Conservation (phyloP, 2,329 filamentous ascomycete species). For the Claviceps spartinae region DNA sequence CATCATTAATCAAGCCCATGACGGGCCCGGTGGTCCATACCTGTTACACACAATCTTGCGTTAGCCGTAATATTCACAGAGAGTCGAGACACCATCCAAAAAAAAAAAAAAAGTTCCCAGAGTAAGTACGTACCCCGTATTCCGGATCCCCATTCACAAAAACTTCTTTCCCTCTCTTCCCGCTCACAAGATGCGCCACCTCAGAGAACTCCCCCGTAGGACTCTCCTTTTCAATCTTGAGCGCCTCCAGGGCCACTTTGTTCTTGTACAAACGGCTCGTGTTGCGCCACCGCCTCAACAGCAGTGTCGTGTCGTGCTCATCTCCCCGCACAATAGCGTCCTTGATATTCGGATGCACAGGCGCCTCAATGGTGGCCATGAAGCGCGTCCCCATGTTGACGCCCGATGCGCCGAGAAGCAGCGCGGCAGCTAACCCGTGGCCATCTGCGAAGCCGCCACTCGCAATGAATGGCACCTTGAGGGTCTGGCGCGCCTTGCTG, state of each 20-base stretch:
- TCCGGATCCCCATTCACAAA: constrained; percentile 87
- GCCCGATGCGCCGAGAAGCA: constrained; percentile 80
- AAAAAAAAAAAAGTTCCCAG: neutral
- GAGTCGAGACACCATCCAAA: constrained; percentile 3
- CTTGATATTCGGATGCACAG: constrained; percentile 90
- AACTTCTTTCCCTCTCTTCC: constrained; percentile 80
- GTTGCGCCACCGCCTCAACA: constrained; percentile 85
- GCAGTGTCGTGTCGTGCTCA: constrained; percentile 82
- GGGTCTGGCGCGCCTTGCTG: constrained; percentile 67
- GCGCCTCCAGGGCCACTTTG: constrained; percentile 67
- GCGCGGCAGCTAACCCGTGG: constrained; percentile 77
- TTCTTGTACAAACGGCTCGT: constrained; percentile 82
- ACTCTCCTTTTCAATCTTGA: constrained; percentile 74
- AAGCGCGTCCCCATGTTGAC: constrained; percentile 99
- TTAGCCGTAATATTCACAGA: too few species aligned
- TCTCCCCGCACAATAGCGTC: constrained; percentile 75
- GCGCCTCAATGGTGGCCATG: constrained; percentile 89
- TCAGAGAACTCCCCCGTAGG: constrained; percentile 78
- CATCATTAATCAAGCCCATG: constrained; percentile 76
- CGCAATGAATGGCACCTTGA: constrained; percentile 84
- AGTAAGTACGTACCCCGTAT: constrained; percentile 56
- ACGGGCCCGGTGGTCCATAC: constrained; percentile 97
- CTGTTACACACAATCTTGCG: constrained; percentile 25
- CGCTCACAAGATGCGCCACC: constrained; percentile 75
- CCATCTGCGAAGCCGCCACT: constrained; percentile 94